phyloP scores from a whole-genome alignment of 352 stramenopile species.

The Globisporangium okanoganense region DNA sequence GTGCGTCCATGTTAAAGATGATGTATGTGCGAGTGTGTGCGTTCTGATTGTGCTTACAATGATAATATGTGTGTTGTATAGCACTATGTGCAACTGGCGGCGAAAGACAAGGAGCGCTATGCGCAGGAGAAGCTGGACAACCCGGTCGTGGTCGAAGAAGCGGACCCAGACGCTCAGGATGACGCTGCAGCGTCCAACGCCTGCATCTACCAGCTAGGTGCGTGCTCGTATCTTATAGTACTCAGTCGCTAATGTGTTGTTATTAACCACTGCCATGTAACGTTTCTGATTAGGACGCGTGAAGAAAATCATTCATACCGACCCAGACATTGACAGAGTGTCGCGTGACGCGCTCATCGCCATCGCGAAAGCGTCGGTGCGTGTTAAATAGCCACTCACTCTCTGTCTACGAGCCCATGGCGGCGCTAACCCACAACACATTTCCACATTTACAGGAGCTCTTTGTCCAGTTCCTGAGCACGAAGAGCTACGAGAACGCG shows the following conservation, averaged over 20 bases:
- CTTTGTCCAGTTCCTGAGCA: slow-evolving; percentile 86
- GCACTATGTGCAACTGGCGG: slow-evolving; percentile 80
- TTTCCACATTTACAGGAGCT: slow-evolving; percentile 58
- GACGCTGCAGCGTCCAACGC: slow-evolving; percentile 24
- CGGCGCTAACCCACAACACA: background rate
- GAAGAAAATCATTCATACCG: slow-evolving; percentile 92
- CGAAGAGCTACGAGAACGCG: slow-evolving; percentile 85
- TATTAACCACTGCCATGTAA: background rate
- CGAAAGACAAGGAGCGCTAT: slow-evolving; percentile 86
- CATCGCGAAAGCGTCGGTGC: slow-evolving; percentile 90
- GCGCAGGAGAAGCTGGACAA: slow-evolving; percentile 71
- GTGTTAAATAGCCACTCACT: background rate
- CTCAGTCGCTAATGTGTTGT: background rate
- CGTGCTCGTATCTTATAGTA: background rate
- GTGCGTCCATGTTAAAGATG: too few species aligned
- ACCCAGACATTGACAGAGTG: slow-evolving; percentile 89
- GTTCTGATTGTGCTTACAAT: too few species aligned
- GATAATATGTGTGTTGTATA: slow-evolving; percentile 9
- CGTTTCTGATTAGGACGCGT: slow-evolving; percentile 55
- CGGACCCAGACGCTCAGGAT: slow-evolving; percentile 32
- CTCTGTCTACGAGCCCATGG: background rate
- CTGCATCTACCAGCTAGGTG: slow-evolving; percentile 57
- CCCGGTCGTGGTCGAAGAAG: slow-evolving; percentile 50
- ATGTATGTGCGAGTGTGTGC: too few species aligned
- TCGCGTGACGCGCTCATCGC: slow-evolving; percentile 91